A percentile compares a stretch with the other conserved stretches of the same genome.
Conservation (phyloP, 768 basidiomycete genomes). For the Suillus brevipes region DNA sequence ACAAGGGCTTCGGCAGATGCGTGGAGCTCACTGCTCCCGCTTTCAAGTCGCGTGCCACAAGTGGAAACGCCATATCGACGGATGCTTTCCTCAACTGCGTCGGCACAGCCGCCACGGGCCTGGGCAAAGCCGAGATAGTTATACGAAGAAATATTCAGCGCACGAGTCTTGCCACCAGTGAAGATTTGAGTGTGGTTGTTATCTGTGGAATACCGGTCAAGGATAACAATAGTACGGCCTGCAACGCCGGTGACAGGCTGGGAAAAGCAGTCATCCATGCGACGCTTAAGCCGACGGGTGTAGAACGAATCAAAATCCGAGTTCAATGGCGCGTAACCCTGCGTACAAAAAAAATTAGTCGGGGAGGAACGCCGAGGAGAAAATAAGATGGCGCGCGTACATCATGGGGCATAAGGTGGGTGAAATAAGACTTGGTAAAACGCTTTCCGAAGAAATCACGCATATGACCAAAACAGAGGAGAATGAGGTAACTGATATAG, state of each 20-base stretch:
- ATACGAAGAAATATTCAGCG: conserved; percentile 96
- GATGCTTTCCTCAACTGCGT: conserved; percentile 86
- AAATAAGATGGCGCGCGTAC: conserved; percentile 51
- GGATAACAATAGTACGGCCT: conserved; percentile 84
- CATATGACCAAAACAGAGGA: conserved; percentile 89
- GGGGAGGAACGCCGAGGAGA: not conserved
- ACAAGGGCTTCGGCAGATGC: conserved; percentile 79
- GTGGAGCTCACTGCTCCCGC: conserved; percentile 87
- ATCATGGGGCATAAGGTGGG: conserved; percentile 79
- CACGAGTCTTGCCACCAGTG: conserved; percentile 81
- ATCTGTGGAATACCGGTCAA: conserved; percentile 83
- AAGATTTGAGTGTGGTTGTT: conserved; percentile 76
- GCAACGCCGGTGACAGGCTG: conserved; percentile 94
- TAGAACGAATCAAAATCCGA: conserved; percentile 99
- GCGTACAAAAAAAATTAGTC: conserved; percentile 11
- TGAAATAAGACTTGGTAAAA: conserved; percentile 65
- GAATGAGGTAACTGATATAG: conserved; percentile 90
- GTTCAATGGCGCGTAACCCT: conserved; percentile 97
- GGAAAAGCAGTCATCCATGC: conserved; percentile 95
- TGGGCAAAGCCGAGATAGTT: conserved; percentile 99
- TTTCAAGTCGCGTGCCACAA: conserved; percentile 77
- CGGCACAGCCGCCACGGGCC: conserved; percentile 88
- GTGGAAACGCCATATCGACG: conserved; percentile 78
- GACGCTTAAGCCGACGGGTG: conserved; percentile 90
- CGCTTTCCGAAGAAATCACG: conserved; percentile 95